phyloP scores from a whole-genome alignment of 495 filamentous ascomycete species.

The Parachaetomium inaequale region DNA sequence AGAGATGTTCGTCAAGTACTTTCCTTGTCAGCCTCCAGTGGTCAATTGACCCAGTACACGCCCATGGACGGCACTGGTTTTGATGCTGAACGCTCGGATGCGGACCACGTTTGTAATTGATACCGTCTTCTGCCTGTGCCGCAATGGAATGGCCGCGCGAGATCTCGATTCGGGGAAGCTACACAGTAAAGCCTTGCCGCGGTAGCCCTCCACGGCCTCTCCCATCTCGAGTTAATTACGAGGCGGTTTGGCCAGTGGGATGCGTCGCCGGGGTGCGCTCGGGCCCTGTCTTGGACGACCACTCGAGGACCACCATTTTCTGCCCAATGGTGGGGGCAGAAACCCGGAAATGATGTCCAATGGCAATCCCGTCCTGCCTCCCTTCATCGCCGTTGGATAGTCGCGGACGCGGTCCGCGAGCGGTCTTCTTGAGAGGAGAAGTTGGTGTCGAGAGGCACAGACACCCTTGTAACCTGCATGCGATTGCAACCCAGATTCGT shows the following conservation, averaged over 20 bases:
- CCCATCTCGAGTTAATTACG: slow-evolving; percentile 8
- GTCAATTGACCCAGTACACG: background rate
- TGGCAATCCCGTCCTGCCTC: slow-evolving; percentile 26
- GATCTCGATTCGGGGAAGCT: background rate
- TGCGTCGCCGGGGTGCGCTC: slow-evolving; percentile 25
- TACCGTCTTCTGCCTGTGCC: too few relatives aligned
- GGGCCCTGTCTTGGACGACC: slow-evolving; percentile 29
- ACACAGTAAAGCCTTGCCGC: slow-evolving; percentile 12
- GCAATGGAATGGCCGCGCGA: too few relatives aligned
- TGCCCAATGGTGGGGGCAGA: slow-evolving; percentile 41
- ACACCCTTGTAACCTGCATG: background rate
- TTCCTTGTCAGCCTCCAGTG: background rate
- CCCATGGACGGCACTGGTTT: background rate
- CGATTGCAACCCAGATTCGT: slow-evolving; percentile 19
- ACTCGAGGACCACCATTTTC: slow-evolving; percentile 32
- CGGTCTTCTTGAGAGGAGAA: background rate
- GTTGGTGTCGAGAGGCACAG: slow-evolving; percentile 1
- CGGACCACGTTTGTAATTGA: too few relatives aligned
- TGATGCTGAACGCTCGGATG: too few relatives aligned
- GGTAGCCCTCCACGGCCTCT: slow-evolving; percentile 20
- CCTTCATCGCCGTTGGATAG: slow-evolving; percentile 35
- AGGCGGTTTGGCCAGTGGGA: slow-evolving; percentile 30
- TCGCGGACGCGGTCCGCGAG: background rate
- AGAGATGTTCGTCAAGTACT: background rate
- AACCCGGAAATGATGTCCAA: slow-evolving; percentile 43